Percentiles rank a stretch among this genome's conserved stretches.
phyloP scores from a whole-genome alignment of 345 rosid genomes.

The Tarenaya hassleriana region DNA sequence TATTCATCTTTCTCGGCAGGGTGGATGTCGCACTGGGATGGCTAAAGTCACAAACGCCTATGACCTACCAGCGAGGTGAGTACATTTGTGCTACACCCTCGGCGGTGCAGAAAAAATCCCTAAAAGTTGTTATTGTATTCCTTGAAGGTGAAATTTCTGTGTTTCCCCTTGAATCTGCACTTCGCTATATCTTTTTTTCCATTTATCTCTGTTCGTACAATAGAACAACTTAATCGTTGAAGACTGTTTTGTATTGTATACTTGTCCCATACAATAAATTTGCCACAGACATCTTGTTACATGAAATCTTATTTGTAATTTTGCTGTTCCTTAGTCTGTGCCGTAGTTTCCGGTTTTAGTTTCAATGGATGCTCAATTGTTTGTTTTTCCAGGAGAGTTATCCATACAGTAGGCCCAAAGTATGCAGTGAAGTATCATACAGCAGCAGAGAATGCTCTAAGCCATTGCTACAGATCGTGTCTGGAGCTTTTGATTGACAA shows the following conservation, averaged over 20 bases:
- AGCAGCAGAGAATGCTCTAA: conserved; percentile 98
- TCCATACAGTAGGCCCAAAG: conserved; percentile 97
- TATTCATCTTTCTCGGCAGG: conserved; percentile 43
- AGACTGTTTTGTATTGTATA: too few species aligned
- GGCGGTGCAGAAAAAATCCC: conserved; percentile 8
- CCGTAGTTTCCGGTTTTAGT: background rate
- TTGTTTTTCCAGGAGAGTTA: conserved; percentile 51
- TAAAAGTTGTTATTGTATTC: background rate
- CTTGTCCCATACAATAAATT: too few species aligned
- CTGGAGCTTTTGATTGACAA: conserved; percentile 88
- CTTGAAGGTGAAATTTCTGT: background rate
- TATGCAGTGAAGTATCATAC: conserved; percentile 95
- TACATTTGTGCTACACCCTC: background rate
- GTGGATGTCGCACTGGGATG: conserved; percentile 98
- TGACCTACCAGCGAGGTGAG: conserved; percentile 94
- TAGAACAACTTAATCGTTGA: conserved; percentile 12
- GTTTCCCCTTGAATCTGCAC: conserved; percentile 3
- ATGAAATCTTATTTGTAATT: too few species aligned
- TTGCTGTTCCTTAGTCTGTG: background rate
- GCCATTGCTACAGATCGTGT: conserved; percentile 96
- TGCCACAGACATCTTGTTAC: too few species aligned
- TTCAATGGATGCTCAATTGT: background rate
- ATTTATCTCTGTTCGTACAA: background rate
- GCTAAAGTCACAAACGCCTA: conserved; percentile 91
- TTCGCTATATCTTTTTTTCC: background rate